phyloP scores from a whole-genome alignment of 305 asterid species.

The Fraxinus latifolia region DNA sequence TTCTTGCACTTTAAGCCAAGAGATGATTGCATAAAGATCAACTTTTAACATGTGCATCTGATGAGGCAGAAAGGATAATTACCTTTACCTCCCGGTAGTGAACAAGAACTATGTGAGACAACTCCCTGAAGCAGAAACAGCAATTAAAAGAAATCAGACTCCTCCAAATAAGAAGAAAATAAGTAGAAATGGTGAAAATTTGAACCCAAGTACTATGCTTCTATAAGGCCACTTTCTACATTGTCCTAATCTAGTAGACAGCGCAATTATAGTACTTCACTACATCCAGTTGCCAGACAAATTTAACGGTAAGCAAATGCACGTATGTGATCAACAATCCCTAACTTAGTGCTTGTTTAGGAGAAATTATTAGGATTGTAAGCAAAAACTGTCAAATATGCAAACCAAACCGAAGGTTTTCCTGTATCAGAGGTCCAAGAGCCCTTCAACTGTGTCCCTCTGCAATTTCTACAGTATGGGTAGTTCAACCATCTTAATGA shows the following conservation, averaged over 20 bases:
- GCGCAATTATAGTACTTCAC: not conserved
- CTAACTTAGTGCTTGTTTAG: not conserved
- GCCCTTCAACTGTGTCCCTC: not conserved
- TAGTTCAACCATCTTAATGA: not conserved
- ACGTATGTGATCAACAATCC: not conserved
- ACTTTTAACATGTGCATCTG: not conserved
- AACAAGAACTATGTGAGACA: constrained; percentile 88
- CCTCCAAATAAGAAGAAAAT: constrained; percentile 6
- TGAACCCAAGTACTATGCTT: not conserved
- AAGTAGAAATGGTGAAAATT: not conserved
- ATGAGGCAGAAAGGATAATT: constrained; percentile 22
- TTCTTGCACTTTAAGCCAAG: constrained; percentile 16
- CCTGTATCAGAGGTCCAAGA: not conserved
- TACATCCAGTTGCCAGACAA: not conserved
- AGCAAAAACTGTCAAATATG: not conserved
- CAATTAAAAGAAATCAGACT: constrained; percentile 24
- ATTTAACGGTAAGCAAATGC: not conserved
- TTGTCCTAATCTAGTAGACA: not conserved
- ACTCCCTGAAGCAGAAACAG: constrained; percentile 61
- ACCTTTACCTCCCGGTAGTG: constrained; percentile 98
- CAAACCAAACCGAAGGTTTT: not conserved
- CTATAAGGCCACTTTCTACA: not conserved
- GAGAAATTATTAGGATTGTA: not conserved
- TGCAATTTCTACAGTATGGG: not conserved
- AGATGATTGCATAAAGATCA: constrained; percentile 4